phyloP scores from a whole-genome alignment of 352 stramenopile genomes.

The Sclerospora graminicola region DNA sequence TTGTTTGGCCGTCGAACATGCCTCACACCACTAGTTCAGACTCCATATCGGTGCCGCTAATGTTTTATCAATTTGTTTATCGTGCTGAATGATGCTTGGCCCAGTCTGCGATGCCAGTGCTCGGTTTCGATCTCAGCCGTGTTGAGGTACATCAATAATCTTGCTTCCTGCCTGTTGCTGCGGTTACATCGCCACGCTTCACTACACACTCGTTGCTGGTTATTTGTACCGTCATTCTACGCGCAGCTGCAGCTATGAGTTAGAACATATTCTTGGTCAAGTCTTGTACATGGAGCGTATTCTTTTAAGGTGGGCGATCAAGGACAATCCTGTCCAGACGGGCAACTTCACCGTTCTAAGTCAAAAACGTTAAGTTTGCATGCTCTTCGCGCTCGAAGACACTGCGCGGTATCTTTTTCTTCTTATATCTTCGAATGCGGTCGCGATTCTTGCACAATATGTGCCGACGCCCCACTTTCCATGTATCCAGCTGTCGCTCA shows the following conservation, averaged over 20 bases:
- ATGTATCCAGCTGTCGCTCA: not conserved
- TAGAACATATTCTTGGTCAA: not conserved
- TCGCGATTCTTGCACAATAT: not conserved
- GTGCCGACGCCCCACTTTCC: not conserved
- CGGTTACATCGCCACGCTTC: not conserved
- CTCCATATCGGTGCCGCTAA: too few relatives aligned
- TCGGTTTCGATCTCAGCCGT: not conserved
- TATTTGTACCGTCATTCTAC: not conserved
- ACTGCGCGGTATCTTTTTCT: not conserved
- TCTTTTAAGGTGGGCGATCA: not conserved
- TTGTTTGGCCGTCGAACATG: not conserved
- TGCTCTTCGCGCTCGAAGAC: not conserved
- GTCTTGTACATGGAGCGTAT: constrained; percentile 1
- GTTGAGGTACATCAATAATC: not conserved
- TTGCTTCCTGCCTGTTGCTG: not conserved
- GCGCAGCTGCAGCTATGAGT: not conserved
- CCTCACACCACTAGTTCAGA: too few relatives aligned
- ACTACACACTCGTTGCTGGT: not conserved
- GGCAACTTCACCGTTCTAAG: not conserved
- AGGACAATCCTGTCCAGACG: not conserved
- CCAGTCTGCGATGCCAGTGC: not conserved
- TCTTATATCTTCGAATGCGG: too few relatives aligned
- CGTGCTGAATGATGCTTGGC: not conserved
- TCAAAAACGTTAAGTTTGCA: not conserved
- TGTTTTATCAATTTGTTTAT: not conserved